Evolutionary conservation across 805 yeast genomes (phyloP), one percentile per base, ranked within the genome.

Genomic region (Candida odintsovae): DNA sequence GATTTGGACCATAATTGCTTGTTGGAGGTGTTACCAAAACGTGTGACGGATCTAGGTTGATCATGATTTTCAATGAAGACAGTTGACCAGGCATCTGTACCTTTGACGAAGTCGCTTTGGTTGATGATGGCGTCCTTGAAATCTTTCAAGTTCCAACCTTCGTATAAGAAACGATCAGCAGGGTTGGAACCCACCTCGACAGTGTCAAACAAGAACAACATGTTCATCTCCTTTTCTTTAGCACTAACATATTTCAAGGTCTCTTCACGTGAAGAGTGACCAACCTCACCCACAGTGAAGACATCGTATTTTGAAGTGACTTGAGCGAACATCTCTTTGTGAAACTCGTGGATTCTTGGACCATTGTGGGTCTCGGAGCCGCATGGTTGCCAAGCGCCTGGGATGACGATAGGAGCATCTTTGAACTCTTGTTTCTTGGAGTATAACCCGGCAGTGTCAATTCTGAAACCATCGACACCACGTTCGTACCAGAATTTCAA

Each of bases 381-480:
- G 42, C 68, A 62, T 21, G 72, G 69, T 63, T 77, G 82, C 55
- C 53, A 69, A 23, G 54, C 46, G 43, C 63, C 70, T 21, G 75
- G 72, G 60, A 66, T 68, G 19, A 62, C 60, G 36, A 76, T 59
- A 29, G 79, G 80, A 1, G 78, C 79, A 52, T 78, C 82, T 29
- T 67, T 70, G 50, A 67, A 72, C 1, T 64, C 59, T 46, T 62
- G 72, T 18, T 59, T 68, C 63, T 78, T 78, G 29, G 78, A 71
- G 65, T 75, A 76, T 63, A 75, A 59, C 28, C 77, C 74, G 25
- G 80, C 78, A 26, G 76, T 70, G 56, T 78, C 83, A 46, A 78
- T 75, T 63, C 83, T 68, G 66, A 78, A 78, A 3, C 83, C 83
- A 56, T 77, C 81, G 26, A 75, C 70, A 26, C 83, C 83, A 51